Evolutionary conservation across 2,329 filamentous ascomycete species (phyloP), one percentile per base, ranked within the genome.

Genomic region (Fusarium bulbicola): DNA sequence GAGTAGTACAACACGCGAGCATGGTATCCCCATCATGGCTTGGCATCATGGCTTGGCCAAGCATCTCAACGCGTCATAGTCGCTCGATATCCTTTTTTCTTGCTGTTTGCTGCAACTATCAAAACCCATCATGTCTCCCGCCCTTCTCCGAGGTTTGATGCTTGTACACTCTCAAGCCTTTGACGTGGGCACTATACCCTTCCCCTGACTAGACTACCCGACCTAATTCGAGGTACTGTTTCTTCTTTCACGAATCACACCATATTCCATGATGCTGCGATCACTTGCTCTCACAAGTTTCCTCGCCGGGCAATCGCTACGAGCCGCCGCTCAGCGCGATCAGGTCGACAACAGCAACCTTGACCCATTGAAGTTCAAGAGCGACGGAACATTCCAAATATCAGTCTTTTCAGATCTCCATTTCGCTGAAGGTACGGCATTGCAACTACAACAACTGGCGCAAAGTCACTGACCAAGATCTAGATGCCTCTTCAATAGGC

Each of bases 401-500:
- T 64, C 50, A 9, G 59, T 74, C 7, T 74, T 74, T 12, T 74
- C 72, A 7, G 72, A 74, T 46, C 68, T 74, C 3, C 72, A 74
- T 32, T 73, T 70, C 18, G 72, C 72, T 20, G 54, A 74, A 43
- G 72, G 72, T 73, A 39, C 3, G 56, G 32, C 4, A 40, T 24
- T 14, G 11, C 7, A 24, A 5, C 16, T 8, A 5, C 13, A 1
- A 24, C 8, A 6, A 1, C 6, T 11, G 7, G 0, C 8, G 4
- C 12, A 5, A 7, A 26, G 2, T 4, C 12, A 11, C 37, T 74
- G 40, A 76, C 20, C 6, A 49, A 21, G 3, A 21, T 5, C 4
- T 0, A 76, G 75, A 73, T 32, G 49, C 69, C 11, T 75, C 68
- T 2, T 61, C 68, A 16, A 58, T 47, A 57, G 83, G 83, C 0